Base-by-base conservation (phyloP, 441 rosid species). In the Biscutella laevigata region DNA sequence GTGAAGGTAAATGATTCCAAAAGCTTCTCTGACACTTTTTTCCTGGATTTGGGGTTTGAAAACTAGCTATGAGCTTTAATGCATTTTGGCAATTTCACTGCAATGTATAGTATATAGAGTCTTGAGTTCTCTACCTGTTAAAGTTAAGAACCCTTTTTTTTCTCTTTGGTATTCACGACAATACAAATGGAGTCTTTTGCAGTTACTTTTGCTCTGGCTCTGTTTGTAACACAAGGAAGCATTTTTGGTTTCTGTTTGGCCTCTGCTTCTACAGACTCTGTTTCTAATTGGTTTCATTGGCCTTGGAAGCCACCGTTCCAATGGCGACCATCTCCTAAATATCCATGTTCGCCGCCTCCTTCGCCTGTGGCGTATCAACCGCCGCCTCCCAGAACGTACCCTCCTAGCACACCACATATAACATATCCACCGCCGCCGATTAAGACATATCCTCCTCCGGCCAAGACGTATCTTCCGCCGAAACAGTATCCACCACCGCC, bases 221-320 rank as follows among this genome's bases (percentile, higher is more conserved):
- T 63, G 37, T 33, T 63, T 6, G 25, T 63, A 32, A 63, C 51
- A 13, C 68, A 63, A 47, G 68, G 41, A 55, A 39, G 57, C 43
- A 15, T 36, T 36, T 42, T 52, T 14, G 4, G 37, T 12, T 21
- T 27, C 14, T 62, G 33, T 43, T 54, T 63, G 43, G 68, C 37
- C n/a, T 12, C 44, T 44, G 3, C 35, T 61, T 25, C 52, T 8
- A 19, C 33, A 7, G 8, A 29, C 19, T n/a, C 4, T 4, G 7
- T 34, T 11, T 6, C 43, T 61, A 17, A 53, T 21, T 37, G 6
- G 12, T 38, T 47, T 30, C 29, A 27, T 14, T 45, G 34, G 15
- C 17, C 27, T 1, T 39, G 5, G 43, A 45, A 19, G 13, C 61
- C 61, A 0, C 61, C 61, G 24, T 26, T 25, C 4, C 5, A 7